These are phyloP conservation scores for Drechslera avenae DNA, from an alignment of 2,329 filamentous ascomycete genomes.

Conservation along the genomic window DNA sequence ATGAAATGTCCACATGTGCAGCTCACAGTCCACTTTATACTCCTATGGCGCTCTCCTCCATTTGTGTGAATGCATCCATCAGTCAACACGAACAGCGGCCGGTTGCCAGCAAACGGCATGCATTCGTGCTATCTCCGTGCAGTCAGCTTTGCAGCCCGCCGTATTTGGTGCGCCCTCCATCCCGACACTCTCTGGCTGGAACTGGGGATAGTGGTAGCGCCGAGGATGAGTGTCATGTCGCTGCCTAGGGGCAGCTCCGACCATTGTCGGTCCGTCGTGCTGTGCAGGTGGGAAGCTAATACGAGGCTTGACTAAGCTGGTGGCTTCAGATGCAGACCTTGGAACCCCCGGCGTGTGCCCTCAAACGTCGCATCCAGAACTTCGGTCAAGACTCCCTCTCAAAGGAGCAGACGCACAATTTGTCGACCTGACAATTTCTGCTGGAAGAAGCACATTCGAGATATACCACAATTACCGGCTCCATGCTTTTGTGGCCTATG, in stretches of 20 bases:
- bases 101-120: no score
- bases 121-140: no score
- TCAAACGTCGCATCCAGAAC: constrained; percentile 5
- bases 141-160: neutral
- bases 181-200: neutral
- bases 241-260: constrained; percentile 6
- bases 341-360: neutral
- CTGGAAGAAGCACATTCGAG: neutral
- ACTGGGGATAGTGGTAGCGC: constrained; percentile 1
- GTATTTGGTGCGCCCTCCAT: neutral
- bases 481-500: constrained; percentile 18
- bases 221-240: neutral
- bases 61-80: no score
- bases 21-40: no score
- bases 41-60: no score
- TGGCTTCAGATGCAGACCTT: constrained; percentile 1
- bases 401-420: neutral
- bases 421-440: constrained; percentile 10
- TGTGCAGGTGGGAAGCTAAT: constrained; percentile 3
- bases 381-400: neutral
- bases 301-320: constrained; percentile 14
- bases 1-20: neutral
- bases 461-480: constrained; percentile 13
- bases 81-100: no score
- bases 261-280: constrained; percentile 14